Evolutionary conservation across 2,329 filamentous ascomycete genomes (phyloP).

Genomic region (Acrocalymma vagum): DNA sequence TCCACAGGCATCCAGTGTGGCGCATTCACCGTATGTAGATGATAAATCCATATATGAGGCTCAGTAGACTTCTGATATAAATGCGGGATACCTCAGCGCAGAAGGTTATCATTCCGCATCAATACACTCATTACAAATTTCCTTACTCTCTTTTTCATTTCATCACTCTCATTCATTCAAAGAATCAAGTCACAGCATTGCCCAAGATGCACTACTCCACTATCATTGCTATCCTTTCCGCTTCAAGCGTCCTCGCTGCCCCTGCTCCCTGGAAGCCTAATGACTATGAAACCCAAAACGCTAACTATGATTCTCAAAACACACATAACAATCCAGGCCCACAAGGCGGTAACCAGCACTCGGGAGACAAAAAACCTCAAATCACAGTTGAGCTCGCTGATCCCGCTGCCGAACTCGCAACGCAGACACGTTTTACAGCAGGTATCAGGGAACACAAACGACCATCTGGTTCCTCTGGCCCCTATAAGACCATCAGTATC

Average conservation of each 20-base stretch:
- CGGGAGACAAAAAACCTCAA: neutral
- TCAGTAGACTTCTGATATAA: too few relatives aligned
- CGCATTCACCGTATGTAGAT: too few relatives aligned
- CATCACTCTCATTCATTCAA: slow-evolving; percentile 1
- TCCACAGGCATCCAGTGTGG: too few relatives aligned
- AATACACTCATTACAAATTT: slow-evolving; percentile 1
- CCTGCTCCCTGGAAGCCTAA: slow-evolving; percentile 7
- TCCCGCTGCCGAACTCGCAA: slow-evolving; percentile 8
- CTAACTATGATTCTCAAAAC: neutral
- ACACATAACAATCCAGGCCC: slow-evolving; percentile 2
- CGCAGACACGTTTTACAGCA: slow-evolving; percentile 12
- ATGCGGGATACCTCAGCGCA: too few relatives aligned
- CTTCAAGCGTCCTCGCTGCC: slow-evolving; percentile 14
- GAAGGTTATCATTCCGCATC: too few relatives aligned
- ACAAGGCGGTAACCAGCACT: too few relatives aligned
- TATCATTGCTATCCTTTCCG: slow-evolving; percentile 16
- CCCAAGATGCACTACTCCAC: slow-evolving; percentile 22
- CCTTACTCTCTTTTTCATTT: neutral
- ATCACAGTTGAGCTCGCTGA: slow-evolving; percentile 8
- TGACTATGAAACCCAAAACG: slow-evolving; percentile 9
- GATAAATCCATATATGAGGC: too few relatives aligned
- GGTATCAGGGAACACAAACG: slow-evolving; percentile 3
- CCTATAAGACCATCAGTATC: slow-evolving; percentile 16
- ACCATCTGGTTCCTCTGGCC: slow-evolving; percentile 9
- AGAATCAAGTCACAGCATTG: slow-evolving; percentile 1